phyloP scores from a whole-genome alignment of 768 basidiomycete species.

The Mycena vulgaris region DNA sequence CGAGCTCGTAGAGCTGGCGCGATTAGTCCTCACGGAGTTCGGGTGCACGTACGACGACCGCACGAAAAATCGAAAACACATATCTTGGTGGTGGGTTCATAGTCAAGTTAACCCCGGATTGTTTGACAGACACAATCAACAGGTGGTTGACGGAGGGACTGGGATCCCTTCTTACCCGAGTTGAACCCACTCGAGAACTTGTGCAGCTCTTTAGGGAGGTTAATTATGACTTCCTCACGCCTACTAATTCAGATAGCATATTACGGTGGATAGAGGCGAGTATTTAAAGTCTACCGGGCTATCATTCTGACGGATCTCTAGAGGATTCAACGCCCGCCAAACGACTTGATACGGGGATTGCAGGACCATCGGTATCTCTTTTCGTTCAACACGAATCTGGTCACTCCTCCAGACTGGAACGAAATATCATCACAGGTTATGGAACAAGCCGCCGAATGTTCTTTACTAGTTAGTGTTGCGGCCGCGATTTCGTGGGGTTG shows the following conservation, averaged over 20 bases:
- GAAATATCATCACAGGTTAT: neutral
- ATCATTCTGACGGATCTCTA: neutral
- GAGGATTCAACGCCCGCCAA: neutral
- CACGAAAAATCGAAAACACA: neutral
- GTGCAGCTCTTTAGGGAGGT: neutral
- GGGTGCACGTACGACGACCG: conserved; percentile 1
- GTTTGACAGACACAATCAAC: neutral
- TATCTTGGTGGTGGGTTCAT: neutral
- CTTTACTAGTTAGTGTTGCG: neutral
- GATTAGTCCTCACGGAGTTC: neutral
- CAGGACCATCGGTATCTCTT: neutral
- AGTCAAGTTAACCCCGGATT: too few relatives aligned
- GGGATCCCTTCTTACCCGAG: neutral
- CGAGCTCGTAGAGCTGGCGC: neutral
- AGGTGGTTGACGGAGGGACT: too few relatives aligned
- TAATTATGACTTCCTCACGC: neutral
- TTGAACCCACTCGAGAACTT: neutral
- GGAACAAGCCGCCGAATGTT: neutral
- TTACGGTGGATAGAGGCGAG: neutral
- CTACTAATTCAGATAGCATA: neutral
- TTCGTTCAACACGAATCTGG: neutral
- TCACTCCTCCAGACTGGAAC: neutral
- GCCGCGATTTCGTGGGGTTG: neutral
- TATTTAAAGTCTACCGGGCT: neutral
- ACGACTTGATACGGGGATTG: neutral